Conservation (phyloP, 2,329 filamentous ascomycete species). For the Byssothecium circinans region DNA sequence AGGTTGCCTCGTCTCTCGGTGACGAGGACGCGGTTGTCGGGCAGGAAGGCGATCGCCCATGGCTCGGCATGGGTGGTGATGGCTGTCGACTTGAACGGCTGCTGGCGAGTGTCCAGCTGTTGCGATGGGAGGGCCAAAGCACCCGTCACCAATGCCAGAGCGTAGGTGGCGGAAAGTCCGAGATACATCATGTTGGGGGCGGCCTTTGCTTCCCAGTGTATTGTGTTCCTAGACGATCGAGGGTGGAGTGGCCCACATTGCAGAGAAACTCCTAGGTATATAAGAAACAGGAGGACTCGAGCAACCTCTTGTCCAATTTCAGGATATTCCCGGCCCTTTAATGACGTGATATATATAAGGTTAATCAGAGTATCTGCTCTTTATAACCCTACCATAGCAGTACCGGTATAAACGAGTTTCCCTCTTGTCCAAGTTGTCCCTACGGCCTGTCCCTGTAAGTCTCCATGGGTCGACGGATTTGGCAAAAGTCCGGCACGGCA, state of each 20-base stretch:
- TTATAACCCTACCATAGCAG: too few relatives aligned
- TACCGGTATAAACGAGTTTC: too few relatives aligned
- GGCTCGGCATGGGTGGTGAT: conserved; percentile 18
- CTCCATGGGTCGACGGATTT: too few relatives aligned
- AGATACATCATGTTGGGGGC: conserved; percentile 16
- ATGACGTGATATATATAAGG: conserved; percentile 12
- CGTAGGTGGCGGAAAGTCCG: conserved; percentile 15
- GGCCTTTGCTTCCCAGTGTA: conserved; percentile 4
- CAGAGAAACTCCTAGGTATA: conserved; percentile 4
- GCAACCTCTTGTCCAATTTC: conserved; percentile 11
- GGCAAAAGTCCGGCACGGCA: too few relatives aligned
- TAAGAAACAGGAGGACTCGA: conserved; percentile 4
- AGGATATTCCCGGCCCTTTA: conserved; percentile 10
- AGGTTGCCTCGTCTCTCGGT: conserved; percentile 19
- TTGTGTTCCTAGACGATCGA: conserved; percentile 9
- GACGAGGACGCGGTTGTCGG: conserved; percentile 19
- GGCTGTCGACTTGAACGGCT: conserved; percentile 17
- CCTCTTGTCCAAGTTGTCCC: too few relatives aligned
- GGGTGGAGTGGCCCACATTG: conserved; percentile 3
- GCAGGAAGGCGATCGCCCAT: conserved; percentile 21
- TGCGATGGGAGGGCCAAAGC: conserved; percentile 17
- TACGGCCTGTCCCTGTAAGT: too few relatives aligned
- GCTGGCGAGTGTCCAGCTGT: conserved; percentile 18
- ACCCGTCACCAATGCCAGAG: conserved; percentile 16
- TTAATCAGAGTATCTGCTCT: conserved; percentile 2